Evolutionary conservation across 2,329 filamentous ascomycete genomes (phyloP), one percentile per base, ranked within the genome.

Genomic region (Sordariomycetes sp.): DNA sequence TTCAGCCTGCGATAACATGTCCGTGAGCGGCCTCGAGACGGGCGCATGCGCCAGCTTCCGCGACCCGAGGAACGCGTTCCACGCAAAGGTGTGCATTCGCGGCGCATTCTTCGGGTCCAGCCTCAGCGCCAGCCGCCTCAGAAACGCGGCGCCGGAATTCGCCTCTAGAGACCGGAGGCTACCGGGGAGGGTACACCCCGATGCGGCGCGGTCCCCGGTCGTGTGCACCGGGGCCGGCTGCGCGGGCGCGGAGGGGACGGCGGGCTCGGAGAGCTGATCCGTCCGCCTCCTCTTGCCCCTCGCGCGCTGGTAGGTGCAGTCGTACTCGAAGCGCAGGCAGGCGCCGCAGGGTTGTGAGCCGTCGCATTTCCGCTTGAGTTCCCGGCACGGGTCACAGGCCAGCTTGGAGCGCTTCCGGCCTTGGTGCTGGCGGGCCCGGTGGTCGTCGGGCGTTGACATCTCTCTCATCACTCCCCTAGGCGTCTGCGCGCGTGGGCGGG

Each of bases 121-220:
- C 51, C 74, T 72, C 51, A 80, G 68, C 0, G 75, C 79, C 39
- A 82, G 66, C 24, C 74, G 71, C 57, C 78, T 68, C 10, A 80
- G 73, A 63, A 82, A 82, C 0, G 78, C 77, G 0, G 79, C 76
- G 0, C 78, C 78, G 0, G 78, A 81, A 60, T 82, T 82, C 39
- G 76, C 79, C 60, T 82, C 77, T 3, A 81, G 66, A 0, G 76
- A 76, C 5, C 68, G 68, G 51, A 72, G 60, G 28, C 67, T 63
- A 3, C 63, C 64, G 10, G 62, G 63, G 1, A 64, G 63, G 54
- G 55, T 61, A 17, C 58, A 52, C 3, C 54, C 45, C 25, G 63
- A 61, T 6, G 59, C 48, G 8, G 52, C 56, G 20, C 52, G 50
- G 53, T n/a, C 34, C 34, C 34, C 28, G 6, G 45, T 24, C 20